A percentile compares a stretch with the other conserved stretches of the same genome.
Evolutionary conservation across 2,329 filamentous ascomycete species (phyloP).

Genomic region (Phialophora chinensis): DNA sequence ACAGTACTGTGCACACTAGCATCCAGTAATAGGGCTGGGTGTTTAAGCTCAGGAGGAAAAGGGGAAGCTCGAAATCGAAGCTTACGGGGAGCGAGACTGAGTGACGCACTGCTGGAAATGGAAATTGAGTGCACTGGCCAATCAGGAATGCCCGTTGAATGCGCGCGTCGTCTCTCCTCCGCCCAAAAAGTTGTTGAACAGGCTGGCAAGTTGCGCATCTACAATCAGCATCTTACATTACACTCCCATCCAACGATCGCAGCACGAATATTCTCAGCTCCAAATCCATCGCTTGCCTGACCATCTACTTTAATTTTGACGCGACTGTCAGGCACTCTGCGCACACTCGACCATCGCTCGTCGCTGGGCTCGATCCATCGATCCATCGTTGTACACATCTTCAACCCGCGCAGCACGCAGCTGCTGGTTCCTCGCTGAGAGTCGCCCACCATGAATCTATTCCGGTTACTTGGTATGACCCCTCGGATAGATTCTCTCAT

Average conservation of each 20-base stretch:
- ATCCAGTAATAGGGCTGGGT: neutral
- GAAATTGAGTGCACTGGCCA: neutral
- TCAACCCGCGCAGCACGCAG: slow-evolving; percentile 25
- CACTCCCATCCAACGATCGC: neutral
- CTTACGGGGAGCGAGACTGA: neutral
- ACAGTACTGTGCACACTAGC: too few relatives aligned
- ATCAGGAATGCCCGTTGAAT: slow-evolving; percentile 6
- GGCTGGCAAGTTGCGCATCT: slow-evolving; percentile 25
- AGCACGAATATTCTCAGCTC: neutral
- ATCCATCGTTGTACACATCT: neutral
- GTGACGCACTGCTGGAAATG: neutral
- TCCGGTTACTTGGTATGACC: slow-evolving; percentile 67
- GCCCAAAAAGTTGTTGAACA: slow-evolving; percentile 36
- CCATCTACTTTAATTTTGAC: neutral
- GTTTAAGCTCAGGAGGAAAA: neutral
- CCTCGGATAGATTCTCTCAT: slow-evolving; percentile 26
- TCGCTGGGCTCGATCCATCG: neutral
- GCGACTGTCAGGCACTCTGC: neutral
- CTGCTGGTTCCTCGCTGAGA: slow-evolving; percentile 20
- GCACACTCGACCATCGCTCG: neutral
- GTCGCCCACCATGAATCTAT: slow-evolving; percentile 68
- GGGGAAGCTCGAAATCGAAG: neutral
- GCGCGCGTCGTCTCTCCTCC: neutral
- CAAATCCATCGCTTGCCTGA: neutral
- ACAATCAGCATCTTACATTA: slow-evolving; percentile 9